Conservation (phyloP, 2,329 filamentous ascomycete genomes). For the Grosmannia clavigera region DNA sequence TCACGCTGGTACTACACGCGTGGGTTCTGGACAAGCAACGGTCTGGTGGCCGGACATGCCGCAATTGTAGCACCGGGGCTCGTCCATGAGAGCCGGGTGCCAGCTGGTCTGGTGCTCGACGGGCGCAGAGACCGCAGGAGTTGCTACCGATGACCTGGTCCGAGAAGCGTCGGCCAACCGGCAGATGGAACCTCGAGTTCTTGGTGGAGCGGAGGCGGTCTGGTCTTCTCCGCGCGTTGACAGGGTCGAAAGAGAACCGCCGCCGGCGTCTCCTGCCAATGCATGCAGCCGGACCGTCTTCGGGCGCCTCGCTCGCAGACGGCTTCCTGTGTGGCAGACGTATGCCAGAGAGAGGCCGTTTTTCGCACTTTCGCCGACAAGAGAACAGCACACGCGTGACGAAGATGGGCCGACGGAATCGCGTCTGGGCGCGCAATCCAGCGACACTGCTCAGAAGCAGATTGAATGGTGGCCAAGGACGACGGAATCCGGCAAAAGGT, state of each 20-base stretch:
- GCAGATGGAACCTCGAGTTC: neutral
- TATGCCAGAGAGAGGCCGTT: neutral
- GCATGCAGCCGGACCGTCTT: neutral
- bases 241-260: neutral
- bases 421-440: too few relatives aligned
- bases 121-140: neutral
- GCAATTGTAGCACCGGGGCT: conserved; percentile 41
- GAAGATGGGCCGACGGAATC: too few relatives aligned
- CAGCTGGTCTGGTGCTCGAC: too few relatives aligned
- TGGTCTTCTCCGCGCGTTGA: neutral
- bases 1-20: conserved; percentile 36
- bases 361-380: too few relatives aligned
- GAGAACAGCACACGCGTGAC: too few relatives aligned
- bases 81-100: conserved; percentile 8
- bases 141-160: neutral
- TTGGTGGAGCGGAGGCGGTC: neutral
- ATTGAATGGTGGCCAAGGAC: neutral
- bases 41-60: conserved; percentile 37
- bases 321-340: too few relatives aligned
- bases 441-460: neutral
- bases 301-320: neutral
- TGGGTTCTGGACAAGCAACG: conserved; percentile 39
- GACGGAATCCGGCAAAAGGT: neutral
- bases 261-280: neutral
- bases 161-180: neutral